These are phyloP conservation scores for Desmodesmus armatus DNA, from an alignment of 139 green algal genomes.

Conservation along the genomic window DNA sequence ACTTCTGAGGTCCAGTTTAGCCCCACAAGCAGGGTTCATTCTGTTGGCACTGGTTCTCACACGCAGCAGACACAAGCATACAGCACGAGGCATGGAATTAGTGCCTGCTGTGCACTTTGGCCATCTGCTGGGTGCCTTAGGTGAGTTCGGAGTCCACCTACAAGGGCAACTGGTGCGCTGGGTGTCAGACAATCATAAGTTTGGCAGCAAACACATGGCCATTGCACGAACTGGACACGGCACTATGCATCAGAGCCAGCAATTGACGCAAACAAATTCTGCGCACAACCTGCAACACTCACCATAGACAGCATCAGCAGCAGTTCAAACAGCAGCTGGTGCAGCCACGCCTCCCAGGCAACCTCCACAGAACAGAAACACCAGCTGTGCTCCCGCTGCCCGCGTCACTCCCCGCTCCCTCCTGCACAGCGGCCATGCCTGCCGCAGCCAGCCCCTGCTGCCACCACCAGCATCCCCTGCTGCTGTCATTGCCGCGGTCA, in stretches of 20 bases:
- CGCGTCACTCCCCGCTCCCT: neutral
- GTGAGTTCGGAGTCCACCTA: no score
- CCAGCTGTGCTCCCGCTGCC: neutral
- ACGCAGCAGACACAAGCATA: no score
- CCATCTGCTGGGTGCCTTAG: no score
- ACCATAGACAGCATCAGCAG: constrained; percentile 59
- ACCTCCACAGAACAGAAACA: neutral
- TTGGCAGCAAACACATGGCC: no score
- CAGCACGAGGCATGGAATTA: no score
- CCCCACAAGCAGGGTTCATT: no score
- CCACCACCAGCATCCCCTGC: neutral
- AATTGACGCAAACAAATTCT: neutral
- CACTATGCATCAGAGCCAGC: neutral
- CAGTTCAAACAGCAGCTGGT: constrained; percentile 76
- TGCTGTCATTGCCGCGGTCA: constrained; percentile 4
- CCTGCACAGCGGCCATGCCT: neutral
- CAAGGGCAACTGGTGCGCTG: no score
- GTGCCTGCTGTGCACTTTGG: no score
- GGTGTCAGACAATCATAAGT: no score
- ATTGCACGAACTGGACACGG: no score
- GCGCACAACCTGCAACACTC: neutral
- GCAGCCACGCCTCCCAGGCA: constrained; percentile 68
- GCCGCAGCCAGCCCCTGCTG: neutral
- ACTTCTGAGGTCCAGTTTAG: no score
- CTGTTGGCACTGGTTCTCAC: no score